phyloP scores from a whole-genome alignment of 148 eudicot genomes.

The Limonium bicolor region DNA sequence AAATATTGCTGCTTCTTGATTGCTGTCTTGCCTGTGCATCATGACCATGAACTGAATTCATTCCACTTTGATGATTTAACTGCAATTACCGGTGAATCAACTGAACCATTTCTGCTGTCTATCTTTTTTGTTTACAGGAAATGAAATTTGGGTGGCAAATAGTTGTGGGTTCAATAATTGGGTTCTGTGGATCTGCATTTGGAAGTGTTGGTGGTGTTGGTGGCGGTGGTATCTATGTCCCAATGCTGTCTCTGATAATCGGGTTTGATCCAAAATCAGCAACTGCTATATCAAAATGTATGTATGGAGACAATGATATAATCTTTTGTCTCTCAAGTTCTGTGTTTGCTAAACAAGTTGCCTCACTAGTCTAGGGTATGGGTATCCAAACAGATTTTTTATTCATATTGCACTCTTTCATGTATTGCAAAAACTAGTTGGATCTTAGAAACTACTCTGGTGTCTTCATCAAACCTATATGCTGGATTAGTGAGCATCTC shows the following conservation, averaged over 20 bases:
- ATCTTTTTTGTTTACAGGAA: constrained; percentile 38
- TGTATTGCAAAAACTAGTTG: too few species aligned
- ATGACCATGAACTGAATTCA: too few species aligned
- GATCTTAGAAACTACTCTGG: not conserved
- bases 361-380: not conserved
- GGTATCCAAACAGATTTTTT: too few species aligned
- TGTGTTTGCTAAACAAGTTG: not conserved
- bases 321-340: not conserved
- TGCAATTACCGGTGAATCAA: too few species aligned
- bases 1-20: too few species aligned
- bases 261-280: constrained; percentile 93
- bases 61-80: too few species aligned
- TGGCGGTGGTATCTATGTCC: constrained; percentile 95
- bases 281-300: constrained; percentile 93
- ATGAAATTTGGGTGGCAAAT: constrained; percentile 64
- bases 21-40: too few species aligned
- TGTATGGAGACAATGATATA: constrained; percentile 11
- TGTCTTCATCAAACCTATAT: not conserved
- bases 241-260: constrained; percentile 73
- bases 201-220: constrained; percentile 99
- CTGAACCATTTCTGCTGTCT: too few species aligned
- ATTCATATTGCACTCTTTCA: too few species aligned
- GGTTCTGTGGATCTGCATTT: constrained; percentile 86
- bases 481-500: not conserved
- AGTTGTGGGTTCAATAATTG: constrained; percentile 48